Evolutionary conservation across 2,329 filamentous ascomycete species (phyloP), one percentile per base, ranked within the genome.

Genomic region (Alternaria dauci): DNA sequence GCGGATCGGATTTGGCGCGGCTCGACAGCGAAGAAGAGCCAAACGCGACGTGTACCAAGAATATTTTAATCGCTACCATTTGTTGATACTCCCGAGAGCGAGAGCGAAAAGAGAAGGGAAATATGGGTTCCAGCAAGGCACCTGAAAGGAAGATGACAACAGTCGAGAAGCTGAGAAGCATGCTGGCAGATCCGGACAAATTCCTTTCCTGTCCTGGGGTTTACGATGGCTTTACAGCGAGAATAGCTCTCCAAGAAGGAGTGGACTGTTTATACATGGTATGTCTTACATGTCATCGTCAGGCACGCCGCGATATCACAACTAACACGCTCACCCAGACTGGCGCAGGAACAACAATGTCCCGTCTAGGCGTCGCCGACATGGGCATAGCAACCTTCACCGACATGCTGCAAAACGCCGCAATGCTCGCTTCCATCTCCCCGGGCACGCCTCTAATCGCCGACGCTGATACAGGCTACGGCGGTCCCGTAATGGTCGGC

Each of bases 231-330:
- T 83, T 90, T 55, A 87, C 87, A 2, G 88, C 89, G 0, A 81
- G 88, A 1, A 84, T 91, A 58, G 88, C 88, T 1, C 80, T 89
- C 23, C 79, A 82, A 42, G 81, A 86, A n/a, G 88, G 88, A 5
- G 90, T 89, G 60, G 84, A 89, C 47, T 84, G 82, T 57, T 73
- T 91, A 39, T 91, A 91, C 79, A 91, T 91, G 88, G 88, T 89
- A 77, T 44, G 80, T 50, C 36, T 28, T 39, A 18, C 60, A 8
- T 8, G 12, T 18, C 28, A 23, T 23, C 11, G 28, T 34, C 18
- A 41, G 18, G 18, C 18, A 41, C 23, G 4, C 18, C 25, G 44
- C 34, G 28, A 25, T 18, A 41, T 26, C 44, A 20, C 3, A 53
- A 26, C 46, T 50, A 46, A 32, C 25, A 5, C 30, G 20, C 32